A percentile compares a stretch with the other conserved stretches of the same genome.
These are phyloP conservation scores for Colletotrichum sidae DNA, from an alignment of 2,329 filamentous ascomycete species.

Conservation along the genomic window DNA sequence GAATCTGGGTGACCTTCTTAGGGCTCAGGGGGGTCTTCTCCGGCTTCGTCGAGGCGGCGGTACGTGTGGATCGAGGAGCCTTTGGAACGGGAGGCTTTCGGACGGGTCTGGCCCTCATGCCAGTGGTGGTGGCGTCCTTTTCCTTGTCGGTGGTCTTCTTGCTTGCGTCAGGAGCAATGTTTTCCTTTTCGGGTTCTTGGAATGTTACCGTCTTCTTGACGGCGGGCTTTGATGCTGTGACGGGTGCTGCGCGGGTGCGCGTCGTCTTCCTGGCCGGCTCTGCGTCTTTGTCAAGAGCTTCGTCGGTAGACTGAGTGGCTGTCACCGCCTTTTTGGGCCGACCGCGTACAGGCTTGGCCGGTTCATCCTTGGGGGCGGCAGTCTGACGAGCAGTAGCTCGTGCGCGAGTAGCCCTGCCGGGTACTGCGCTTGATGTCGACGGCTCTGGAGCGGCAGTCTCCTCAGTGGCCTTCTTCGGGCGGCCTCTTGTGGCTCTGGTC, in stretches of 20 bases:
- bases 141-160: slow-evolving; percentile 46
- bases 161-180: slow-evolving; percentile 59
- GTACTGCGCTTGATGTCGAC: slow-evolving; percentile 33
- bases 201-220: slow-evolving; percentile 73
- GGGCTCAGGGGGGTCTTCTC: slow-evolving; percentile 68
- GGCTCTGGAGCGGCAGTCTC: slow-evolving; percentile 27
- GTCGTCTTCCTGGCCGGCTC: slow-evolving; percentile 40
- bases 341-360: slow-evolving; percentile 54
- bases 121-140: slow-evolving; percentile 44
- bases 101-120: slow-evolving; percentile 57
- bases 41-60: slow-evolving; percentile 45
- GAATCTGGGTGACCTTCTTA: slow-evolving; percentile 73
- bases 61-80: slow-evolving; percentile 44
- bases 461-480: slow-evolving; percentile 55
- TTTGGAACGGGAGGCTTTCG: slow-evolving; percentile 54
- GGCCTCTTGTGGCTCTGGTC: slow-evolving; percentile 57
- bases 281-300: slow-evolving; percentile 42
- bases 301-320: slow-evolving; percentile 36
- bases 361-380: slow-evolving; percentile 39
- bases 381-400: slow-evolving; percentile 44
- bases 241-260: slow-evolving; percentile 42
- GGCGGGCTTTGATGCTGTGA: slow-evolving; percentile 54
- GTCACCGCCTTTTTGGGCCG: slow-evolving; percentile 54
- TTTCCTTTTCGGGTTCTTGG: slow-evolving; percentile 74
- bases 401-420: slow-evolving; percentile 45